Evolutionary conservation across 176 grass and related monocot genomes (phyloP), one percentile per base, ranked within the genome.

Genomic region (Olyra latifolia): DNA sequence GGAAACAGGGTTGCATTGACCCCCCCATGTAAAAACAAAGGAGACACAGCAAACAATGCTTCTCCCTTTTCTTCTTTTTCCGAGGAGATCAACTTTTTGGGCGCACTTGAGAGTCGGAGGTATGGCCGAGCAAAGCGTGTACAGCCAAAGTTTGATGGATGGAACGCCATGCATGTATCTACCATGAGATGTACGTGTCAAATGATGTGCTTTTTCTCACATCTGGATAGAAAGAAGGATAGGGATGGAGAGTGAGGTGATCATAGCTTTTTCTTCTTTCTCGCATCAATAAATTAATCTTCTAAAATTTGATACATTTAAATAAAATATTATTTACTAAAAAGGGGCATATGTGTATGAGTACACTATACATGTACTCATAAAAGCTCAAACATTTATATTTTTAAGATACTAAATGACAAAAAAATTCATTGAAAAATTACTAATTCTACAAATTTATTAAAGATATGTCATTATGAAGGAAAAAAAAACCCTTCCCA

Each of bases 111-210:
- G 47, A 22, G 43, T 57, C 57, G 27, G 35, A 32, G 50, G 32
- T 40, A 86, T 86, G 84, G 87, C 92, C 78, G 82, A 88, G 85
- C 85, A 87, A 89, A 85, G 58, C 73, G 55, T 81, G 54, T 72
- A 80, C 83, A 60, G 72, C 81, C 76, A 79, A 86, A 78, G 78
- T 55, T 76, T 62, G 89, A 87, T 87, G 69, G 78, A 90, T 86
- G 80, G 84, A 90, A 88, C 88, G 75, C 86, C 57, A 74, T 52
- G 69, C 24, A 74, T 40, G 69, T 72, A 75, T 45, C 86, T 91
- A 88, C 84, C 73, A 90, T 88, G 90, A 93, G 78, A 74, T 71
- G 90, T 97, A 88, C 60, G 78, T 88, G 87, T 88, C 90, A 96
- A 95, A 92, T 96, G 85, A 92, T 90, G 57, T 77, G 82, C 89